phyloP scores from a whole-genome alignment of 352 stramenopile species.

The Pythium phragmiticola region DNA sequence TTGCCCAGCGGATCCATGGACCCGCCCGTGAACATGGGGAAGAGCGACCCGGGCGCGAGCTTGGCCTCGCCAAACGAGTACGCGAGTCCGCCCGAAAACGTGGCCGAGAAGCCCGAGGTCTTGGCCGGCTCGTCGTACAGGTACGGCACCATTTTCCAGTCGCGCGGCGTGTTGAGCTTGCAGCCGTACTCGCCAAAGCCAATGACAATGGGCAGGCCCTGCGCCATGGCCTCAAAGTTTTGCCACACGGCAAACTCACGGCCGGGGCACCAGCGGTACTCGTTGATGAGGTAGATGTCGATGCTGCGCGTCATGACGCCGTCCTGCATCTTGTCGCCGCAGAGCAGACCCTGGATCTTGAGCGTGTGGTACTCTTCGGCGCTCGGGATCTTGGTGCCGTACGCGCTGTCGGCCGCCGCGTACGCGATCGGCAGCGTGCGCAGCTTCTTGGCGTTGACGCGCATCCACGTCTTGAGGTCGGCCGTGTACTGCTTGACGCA shows the following conservation, averaged over 20 bases:
- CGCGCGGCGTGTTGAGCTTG: slow-evolving; percentile 55
- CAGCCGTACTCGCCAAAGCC: slow-evolving; percentile 88
- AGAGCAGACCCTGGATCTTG: slow-evolving; percentile 83
- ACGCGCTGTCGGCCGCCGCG: slow-evolving; percentile 79
- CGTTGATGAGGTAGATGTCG: slow-evolving; percentile 89
- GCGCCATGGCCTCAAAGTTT: slow-evolving; percentile 72
- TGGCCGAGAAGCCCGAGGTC: slow-evolving; percentile 65
- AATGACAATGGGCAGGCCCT: slow-evolving; percentile 80
- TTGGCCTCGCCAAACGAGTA: slow-evolving; percentile 89
- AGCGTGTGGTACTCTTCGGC: slow-evolving; percentile 84
- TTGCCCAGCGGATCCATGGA: slow-evolving; percentile 63
- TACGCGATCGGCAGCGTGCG: slow-evolving; percentile 80
- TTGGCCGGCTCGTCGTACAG: slow-evolving; percentile 70
- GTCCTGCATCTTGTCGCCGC: slow-evolving; percentile 83
- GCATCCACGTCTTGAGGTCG: slow-evolving; percentile 89
- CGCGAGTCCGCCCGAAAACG: slow-evolving; percentile 79
- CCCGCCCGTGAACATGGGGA: slow-evolving; percentile 81
- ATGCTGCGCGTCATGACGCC: slow-evolving; percentile 80
- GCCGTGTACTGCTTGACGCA: slow-evolving; percentile 85
- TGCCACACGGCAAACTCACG: slow-evolving; percentile 81
- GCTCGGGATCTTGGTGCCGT: slow-evolving; percentile 51
- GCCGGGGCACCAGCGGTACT: slow-evolving; percentile 84
- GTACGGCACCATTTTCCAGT: slow-evolving; percentile 84
- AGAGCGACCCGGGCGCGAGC: slow-evolving; percentile 62
- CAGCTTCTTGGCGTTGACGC: slow-evolving; percentile 81